phyloP scores from a whole-genome alignment of 805 yeast species.

The Ogataea glucozyma region DNA sequence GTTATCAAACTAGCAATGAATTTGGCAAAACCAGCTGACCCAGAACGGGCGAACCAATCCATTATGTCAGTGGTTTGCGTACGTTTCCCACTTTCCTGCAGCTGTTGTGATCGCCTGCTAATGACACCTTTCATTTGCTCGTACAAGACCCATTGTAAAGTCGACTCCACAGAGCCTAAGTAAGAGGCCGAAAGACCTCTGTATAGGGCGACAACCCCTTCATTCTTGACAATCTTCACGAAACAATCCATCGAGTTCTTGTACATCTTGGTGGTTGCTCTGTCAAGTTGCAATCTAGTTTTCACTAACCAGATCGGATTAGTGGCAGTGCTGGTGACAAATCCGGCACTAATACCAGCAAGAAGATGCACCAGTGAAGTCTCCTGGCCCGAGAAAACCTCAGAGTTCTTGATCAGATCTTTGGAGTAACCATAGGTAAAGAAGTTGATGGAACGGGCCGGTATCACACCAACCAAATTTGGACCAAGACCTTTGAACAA shows the following conservation, averaged over 20 bases:
- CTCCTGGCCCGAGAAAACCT: conserved; percentile 73
- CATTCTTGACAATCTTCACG: conserved; percentile 63
- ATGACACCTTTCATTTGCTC: conserved; percentile 88
- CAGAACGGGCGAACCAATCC: conserved; percentile 95
- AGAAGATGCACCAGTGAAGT: conserved; percentile 81
- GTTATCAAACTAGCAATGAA: conserved; percentile 89
- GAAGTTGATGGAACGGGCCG: conserved; percentile 95
- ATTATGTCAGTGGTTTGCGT: conserved; percentile 60
- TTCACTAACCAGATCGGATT: conserved; percentile 98
- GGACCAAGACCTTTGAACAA: conserved; percentile 96
- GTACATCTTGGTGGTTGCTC: conserved; percentile 61
- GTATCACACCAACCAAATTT: conserved; percentile 94
- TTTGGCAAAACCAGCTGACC: conserved; percentile 97
- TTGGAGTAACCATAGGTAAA: conserved; percentile 96
- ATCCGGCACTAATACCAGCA: conserved; percentile 89
- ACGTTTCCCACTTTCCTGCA: conserved; percentile 37
- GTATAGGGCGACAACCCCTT: conserved; percentile 81
- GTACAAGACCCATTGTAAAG: conserved; percentile 94
- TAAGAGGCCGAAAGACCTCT: conserved; percentile 94
- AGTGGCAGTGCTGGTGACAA: conserved; percentile 92
- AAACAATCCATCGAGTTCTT: conserved; percentile 86
- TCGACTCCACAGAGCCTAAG: conserved; percentile 88
- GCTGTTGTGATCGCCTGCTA: conserved; percentile 45
- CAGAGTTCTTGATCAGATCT: conserved; percentile 57
- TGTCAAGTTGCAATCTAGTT: conserved; percentile 91